A percentile compares a stretch with the other conserved stretches of the same genome.
phyloP scores from a whole-genome alignment of 805 yeast species.

The Danielozyma ontarioensis region DNA sequence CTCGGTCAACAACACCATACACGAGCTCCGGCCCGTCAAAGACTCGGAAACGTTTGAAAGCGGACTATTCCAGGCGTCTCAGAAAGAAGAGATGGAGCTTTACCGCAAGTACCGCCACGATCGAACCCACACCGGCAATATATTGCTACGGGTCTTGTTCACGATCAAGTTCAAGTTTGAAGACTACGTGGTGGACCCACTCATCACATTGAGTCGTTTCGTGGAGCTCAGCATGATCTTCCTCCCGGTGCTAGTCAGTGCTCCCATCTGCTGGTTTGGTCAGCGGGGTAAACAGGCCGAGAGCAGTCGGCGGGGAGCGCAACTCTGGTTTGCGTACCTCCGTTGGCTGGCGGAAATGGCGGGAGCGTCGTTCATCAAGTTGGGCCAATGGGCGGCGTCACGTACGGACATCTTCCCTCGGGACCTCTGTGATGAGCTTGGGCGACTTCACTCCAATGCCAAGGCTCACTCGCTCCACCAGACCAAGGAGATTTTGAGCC shows the following conservation, averaged over 20 bases:
- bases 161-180: conserved; percentile 37
- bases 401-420: conserved; percentile 88
- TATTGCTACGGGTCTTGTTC: conserved; percentile 26
- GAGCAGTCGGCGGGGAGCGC: conserved; percentile 53
- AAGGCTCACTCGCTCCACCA: conserved; percentile 60
- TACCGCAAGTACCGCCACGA: conserved; percentile 26
- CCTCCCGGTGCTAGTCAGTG: conserved; percentile 57
- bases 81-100: conserved; percentile 44
- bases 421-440: conserved; percentile 71
- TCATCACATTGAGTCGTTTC: conserved; percentile 63
- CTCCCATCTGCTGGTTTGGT: conserved; percentile 66
- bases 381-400: conserved; percentile 99
- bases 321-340: conserved; percentile 65
- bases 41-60: conserved; percentile 63
- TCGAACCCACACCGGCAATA: conserved; percentile 14
- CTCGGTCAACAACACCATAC: conserved; percentile 27
- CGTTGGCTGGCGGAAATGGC: conserved; percentile 71
- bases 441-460: conserved; percentile 77
- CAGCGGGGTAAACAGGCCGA: conserved; percentile 20
- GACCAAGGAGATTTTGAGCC: conserved; percentile 54
- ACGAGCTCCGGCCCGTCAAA: conserved; percentile 40
- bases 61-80: conserved; percentile 59
- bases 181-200: conserved; percentile 65
- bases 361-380: conserved; percentile 86
- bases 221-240: conserved; percentile 62